Evolutionary conservation across 805 yeast species (phyloP), one percentile per base, ranked within the genome.

Genomic region (Cyberlindnera amylophila): DNA sequence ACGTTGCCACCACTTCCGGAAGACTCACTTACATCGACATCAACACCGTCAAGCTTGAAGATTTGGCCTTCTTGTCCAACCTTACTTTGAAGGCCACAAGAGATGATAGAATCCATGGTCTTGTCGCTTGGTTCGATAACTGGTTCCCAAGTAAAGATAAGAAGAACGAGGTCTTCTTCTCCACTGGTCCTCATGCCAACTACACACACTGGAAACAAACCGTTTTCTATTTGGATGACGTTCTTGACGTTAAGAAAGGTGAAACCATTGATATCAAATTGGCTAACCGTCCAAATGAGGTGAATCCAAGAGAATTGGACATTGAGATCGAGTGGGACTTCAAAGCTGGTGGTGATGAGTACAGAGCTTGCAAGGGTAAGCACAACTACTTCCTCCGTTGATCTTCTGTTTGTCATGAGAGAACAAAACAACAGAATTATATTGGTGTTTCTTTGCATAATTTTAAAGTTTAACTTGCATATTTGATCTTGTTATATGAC

Each of bases 191-290:
- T 28, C 89, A 85, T 67, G 82, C 89, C 36, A 79, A 81, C 54
- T 89, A 90, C 72, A 93, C 99, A 13, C 99, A 93, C 70, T 93
- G 99, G 99, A 95, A 93, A 65, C 99, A 93, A 70, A 86, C 96
- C 15, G 95, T 93, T 1, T 89, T 95, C 67, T 95, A 93, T 65
- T 73, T 91, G 58, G 80, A 76, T 54, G 86, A 87, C 56, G 95
- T 86, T 23, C 66, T 91, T 51, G 86, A 81, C 57, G 67, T 85
- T 49, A 81, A 82, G 59, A 70, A 72, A 53, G 96, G 91, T 44
- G 99, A 93, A 57, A 58, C 63, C 32, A 71, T 95, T 51, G 74
- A 74, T 45, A 93, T 98, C 35, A 67, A 69, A 24, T 68, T 93
- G 45, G 77, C 83, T 10, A 81, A 86, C 49, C 73, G 81, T 58